Base-by-base conservation (phyloP, 2,329 filamentous ascomycete species). In the Magnaporthiopsis poae region DNA sequence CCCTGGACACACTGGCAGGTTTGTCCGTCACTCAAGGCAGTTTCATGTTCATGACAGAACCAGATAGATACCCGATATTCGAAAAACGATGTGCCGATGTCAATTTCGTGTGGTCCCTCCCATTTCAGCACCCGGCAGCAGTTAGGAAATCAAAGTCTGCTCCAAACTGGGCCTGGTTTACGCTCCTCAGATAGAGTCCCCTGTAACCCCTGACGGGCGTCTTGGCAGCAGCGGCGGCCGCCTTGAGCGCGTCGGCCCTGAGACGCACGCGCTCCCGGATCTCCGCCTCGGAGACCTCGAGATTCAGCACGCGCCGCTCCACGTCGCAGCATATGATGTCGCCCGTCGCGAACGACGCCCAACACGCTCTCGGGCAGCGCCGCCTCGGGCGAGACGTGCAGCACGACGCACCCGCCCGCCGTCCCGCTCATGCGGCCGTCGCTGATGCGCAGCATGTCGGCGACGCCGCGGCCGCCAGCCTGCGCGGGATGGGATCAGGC, bases 391-490 rank as follows among this genome's bases (percentile, higher is more conserved):
- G 88, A 88, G 7, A 96, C 88, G 71, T 97, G 93, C 7, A 95
- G 86, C 0, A 95, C 91, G 70, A 96, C 94, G 67, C 95, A 97
- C 0, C 93, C 93, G 62, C 96, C 92, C 1, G 86, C 90, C 0
- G 92, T 95, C 5, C 93, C 93, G 31, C 86, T 90, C 80, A 96
- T 97, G 36, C 93, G 79, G 0, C 93, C 93, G 72, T 97, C 93
- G 0, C 92, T 96, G 39, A 97, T 84, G 1, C 96, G 81, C 3
- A 95, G 86, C 75, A 96, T 88, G 69, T 96, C 95, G 18, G 80
- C 83, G 5, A 96, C 83, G 11, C 90, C 90, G 0, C 87, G 87
- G 89, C 87, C 0, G 90, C 91, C 36, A 89, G 87, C 64, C 93
- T 92, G 73, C 93, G 90, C 21, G 96, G 87, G 31, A 85, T 84